Conservation (phyloP, 306 rosid genomes). For the Hylodesmum podocarpum region DNA sequence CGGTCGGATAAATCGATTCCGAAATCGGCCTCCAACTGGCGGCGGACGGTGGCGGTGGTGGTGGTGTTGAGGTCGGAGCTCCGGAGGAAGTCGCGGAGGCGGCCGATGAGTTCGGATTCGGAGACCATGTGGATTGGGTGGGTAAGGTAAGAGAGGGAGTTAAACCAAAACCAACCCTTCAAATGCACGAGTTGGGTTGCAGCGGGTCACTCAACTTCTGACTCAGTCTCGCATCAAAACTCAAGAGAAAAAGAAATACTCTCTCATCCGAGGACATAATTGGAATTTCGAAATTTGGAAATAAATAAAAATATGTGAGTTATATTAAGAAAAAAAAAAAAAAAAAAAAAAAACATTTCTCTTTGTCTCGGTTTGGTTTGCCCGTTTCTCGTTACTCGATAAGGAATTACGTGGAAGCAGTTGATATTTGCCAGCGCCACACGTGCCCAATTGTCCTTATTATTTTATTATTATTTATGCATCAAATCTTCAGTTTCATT, state of each 20-base stretch:
- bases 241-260: background rate
- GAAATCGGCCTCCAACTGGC: constrained; percentile 66
- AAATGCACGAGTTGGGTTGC: constrained; percentile 15
- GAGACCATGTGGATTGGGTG: constrained; percentile 54
- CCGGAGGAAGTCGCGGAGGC: constrained; percentile 74
- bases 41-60: constrained; percentile 69
- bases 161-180: background rate
- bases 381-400: constrained; percentile 42
- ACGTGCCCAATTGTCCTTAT: constrained; percentile 30
- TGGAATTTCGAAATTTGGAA: no score
- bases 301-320: background rate
- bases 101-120: constrained; percentile 76
- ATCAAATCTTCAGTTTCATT: no score
- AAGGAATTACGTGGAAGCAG: constrained; percentile 15
- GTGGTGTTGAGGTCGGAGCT: constrained; percentile 71
- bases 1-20: constrained; percentile 67
- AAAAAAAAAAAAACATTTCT: constrained; percentile 17
- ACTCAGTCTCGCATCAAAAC: constrained; percentile 12
- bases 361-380: background rate
- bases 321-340: no score
- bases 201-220: constrained; percentile 23
- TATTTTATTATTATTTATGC: no score
- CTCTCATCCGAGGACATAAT: constrained; percentile 20
- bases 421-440: constrained; percentile 22
- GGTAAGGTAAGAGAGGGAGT: background rate